Percentiles rank a stretch among this genome's conserved stretches.
phyloP scores from a whole-genome alignment of 768 basidiomycete genomes.

The Tricholoma sp. region DNA sequence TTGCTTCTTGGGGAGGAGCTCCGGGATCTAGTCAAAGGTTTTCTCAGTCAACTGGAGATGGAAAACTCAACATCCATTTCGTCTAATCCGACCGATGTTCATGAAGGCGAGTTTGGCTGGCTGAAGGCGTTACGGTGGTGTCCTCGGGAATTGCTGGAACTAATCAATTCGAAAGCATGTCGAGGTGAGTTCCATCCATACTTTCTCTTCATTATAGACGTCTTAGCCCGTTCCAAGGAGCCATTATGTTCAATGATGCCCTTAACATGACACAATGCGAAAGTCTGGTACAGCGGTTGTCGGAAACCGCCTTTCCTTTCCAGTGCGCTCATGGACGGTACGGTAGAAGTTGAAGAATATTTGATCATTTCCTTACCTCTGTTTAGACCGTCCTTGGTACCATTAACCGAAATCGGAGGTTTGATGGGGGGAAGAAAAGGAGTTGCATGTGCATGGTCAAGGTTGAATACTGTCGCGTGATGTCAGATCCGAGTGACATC shows the following conservation, averaged over 20 bases:
- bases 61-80: constrained; percentile 22
- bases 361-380: neutral
- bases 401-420: constrained; percentile 26
- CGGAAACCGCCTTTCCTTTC: constrained; percentile 78
- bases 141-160: constrained; percentile 74
- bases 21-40: constrained; percentile 68
- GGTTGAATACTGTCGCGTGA: constrained; percentile 27
- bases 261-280: constrained; percentile 65
- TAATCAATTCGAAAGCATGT: constrained; percentile 95
- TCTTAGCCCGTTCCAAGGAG: constrained; percentile 49
- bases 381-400: constrained; percentile 36
- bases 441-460: constrained; percentile 8
- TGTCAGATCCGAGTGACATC: constrained; percentile 21
- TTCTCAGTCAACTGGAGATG: constrained; percentile 55
- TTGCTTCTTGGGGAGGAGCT: constrained; percentile 67
- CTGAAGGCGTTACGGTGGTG: constrained; percentile 72
- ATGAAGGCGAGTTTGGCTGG: constrained; percentile 45
- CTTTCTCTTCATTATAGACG: neutral
- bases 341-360: constrained; percentile 8
- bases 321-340: constrained; percentile 96
- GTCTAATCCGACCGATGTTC: constrained; percentile 6
- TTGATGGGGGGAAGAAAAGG: neutral
- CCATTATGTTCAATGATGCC: constrained; percentile 94
- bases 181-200: constrained; percentile 52
- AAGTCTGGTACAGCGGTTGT: constrained; percentile 60